Conservation (phyloP, 805 yeast species). For the Yarrowia phangngaensis region DNA sequence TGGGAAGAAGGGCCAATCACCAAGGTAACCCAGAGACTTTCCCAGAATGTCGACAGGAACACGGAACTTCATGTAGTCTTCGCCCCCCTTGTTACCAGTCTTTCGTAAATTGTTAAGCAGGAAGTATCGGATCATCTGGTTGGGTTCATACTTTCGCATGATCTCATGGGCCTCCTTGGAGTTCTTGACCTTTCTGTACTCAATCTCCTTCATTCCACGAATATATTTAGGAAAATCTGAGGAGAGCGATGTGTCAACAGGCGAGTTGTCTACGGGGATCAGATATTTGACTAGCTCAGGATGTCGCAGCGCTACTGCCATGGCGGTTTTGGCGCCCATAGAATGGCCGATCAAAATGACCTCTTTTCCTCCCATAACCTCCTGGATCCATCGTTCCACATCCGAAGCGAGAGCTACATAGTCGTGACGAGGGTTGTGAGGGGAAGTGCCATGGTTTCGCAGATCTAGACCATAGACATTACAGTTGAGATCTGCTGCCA, state of each 20-base stretch:
- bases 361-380: conserved; percentile 40
- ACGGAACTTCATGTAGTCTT: conserved; percentile 43
- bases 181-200: conserved; percentile 45
- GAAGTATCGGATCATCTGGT: conserved; percentile 65
- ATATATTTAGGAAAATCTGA: conserved; percentile 66
- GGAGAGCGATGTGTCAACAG: conserved; percentile 59
- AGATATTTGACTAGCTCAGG: conserved; percentile 60
- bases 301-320: conserved; percentile 72
- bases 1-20: conserved; percentile 72
- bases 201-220: conserved; percentile 56
- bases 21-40: conserved; percentile 55
- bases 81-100: conserved; percentile 43
- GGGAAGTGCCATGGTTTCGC: conserved; percentile 91
- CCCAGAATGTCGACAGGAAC: conserved; percentile 72
- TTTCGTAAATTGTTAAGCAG: conserved; percentile 63
- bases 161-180: conserved; percentile 65
- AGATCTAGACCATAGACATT: conserved; percentile 52
- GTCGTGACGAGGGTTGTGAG: conserved; percentile 66
- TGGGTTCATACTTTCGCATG: conserved; percentile 59
- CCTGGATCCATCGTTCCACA: conserved; percentile 65
- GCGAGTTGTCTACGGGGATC: conserved; percentile 86
- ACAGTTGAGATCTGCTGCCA: conserved; percentile 40
- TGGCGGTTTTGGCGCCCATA: conserved; percentile 86
- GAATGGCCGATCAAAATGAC: conserved; percentile 44
- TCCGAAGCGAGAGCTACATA: conserved; percentile 82